Conservation (phyloP, 75 land plant species). For the Azolla pinnata region DNA sequence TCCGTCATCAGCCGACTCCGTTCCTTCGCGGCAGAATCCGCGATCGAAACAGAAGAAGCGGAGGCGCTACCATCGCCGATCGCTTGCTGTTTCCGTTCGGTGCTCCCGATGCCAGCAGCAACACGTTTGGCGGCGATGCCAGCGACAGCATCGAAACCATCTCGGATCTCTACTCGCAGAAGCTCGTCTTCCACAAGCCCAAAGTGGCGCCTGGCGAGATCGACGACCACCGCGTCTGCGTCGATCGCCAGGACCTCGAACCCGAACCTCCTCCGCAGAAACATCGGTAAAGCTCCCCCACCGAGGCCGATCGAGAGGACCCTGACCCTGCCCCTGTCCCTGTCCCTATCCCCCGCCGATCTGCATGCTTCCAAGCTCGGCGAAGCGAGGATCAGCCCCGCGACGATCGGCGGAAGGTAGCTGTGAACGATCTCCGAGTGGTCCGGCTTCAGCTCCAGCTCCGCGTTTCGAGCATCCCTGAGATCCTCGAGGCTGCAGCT, state of each 20-base stretch:
- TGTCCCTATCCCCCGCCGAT: slow-evolving; percentile 20
- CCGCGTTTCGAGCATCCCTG: too few relatives aligned
- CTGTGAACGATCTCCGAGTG: slow-evolving; percentile 45
- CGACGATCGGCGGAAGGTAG: slow-evolving; percentile 71
- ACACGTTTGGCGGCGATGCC: slow-evolving; percentile 11
- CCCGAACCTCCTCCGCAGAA: slow-evolving; percentile 31
- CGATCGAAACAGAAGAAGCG: not conserved
- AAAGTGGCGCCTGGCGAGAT: slow-evolving; percentile 50
- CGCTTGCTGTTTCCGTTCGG: not conserved
- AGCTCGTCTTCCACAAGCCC: slow-evolving; percentile 39
- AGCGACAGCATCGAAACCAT: slow-evolving; percentile 44
- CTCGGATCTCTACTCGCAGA: slow-evolving; percentile 35
- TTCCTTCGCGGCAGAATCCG: too few relatives aligned
- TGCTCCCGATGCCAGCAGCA: not conserved
- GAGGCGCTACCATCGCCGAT: not conserved
- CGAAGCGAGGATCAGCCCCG: slow-evolving; percentile 44
- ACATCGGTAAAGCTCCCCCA: slow-evolving; percentile 71
- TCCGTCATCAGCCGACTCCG: not conserved
- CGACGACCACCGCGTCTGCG: slow-evolving; percentile 48
- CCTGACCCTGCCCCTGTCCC: slow-evolving; percentile 29
- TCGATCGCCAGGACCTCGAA: slow-evolving; percentile 66
- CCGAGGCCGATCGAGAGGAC: slow-evolving; percentile 75
- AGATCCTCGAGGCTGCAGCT: too few relatives aligned
- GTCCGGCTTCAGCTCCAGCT: slow-evolving; percentile 19
- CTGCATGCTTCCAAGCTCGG: slow-evolving; percentile 19